Evolutionary conservation across 2,329 filamentous ascomycete genomes (phyloP).

Genomic region (Diplodia sapinea): DNA sequence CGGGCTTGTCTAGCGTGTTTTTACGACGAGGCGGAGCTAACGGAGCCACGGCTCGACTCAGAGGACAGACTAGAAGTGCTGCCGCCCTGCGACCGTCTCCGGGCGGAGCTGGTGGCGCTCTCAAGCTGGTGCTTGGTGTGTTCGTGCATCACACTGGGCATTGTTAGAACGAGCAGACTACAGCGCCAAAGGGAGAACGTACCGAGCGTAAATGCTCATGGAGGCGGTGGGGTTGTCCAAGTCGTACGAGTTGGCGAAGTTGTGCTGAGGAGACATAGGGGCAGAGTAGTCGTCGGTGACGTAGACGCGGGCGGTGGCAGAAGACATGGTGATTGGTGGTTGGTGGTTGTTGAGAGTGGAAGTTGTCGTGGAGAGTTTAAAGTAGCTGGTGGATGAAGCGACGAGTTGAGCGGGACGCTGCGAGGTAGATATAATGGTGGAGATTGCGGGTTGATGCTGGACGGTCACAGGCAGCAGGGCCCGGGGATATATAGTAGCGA

Average conservation of each 20-base stretch:
- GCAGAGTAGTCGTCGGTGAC: slow-evolving; percentile 49
- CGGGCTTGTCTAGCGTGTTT: not conserved
- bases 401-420: not conserved
- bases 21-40: slow-evolving; percentile 35
- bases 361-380: not conserved
- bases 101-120: slow-evolving; percentile 53
- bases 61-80: slow-evolving; percentile 32
- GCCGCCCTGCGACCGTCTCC: slow-evolving; percentile 45
- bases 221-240: slow-evolving; percentile 47
- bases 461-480: not conserved
- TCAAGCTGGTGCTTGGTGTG: slow-evolving; percentile 58
- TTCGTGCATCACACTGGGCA: slow-evolving; percentile 55
- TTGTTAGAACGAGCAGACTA: not conserved
- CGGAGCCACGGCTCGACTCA: slow-evolving; percentile 38
- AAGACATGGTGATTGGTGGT: slow-evolving; percentile 36
- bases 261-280: slow-evolving; percentile 50
- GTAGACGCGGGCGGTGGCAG: slow-evolving; percentile 40
- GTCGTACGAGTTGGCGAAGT: slow-evolving; percentile 53
- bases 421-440: not conserved
- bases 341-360: not conserved
- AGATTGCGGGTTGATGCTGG: not conserved
- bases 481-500: slow-evolving; percentile 16
- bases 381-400: not conserved
- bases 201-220: slow-evolving; percentile 54
- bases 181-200: slow-evolving; percentile 32